phyloP scores from a whole-genome alignment of 768 basidiomycete genomes.

The Pulveroboletus sp. region DNA sequence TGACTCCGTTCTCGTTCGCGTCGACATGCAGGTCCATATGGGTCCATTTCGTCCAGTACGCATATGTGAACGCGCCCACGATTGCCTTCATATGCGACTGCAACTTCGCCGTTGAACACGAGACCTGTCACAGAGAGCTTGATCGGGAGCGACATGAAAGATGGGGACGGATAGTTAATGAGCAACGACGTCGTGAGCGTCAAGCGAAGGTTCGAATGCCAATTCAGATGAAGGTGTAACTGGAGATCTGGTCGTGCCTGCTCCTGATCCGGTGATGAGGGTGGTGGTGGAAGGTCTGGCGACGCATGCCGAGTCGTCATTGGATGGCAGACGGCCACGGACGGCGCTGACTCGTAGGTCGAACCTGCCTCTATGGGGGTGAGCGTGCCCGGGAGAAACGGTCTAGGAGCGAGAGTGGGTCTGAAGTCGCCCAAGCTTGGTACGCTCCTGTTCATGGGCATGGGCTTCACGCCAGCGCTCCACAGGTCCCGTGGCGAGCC shows the following conservation, averaged over 20 bases:
- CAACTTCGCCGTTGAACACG: conserved; percentile 80
- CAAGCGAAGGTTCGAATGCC: conserved; percentile 85
- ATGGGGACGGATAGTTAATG: conserved; percentile 94
- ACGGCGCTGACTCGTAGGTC: conserved; percentile 10
- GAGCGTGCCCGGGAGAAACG: conserved; percentile 33
- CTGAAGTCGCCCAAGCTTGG: conserved; percentile 38
- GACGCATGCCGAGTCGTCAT: conserved; percentile 12
- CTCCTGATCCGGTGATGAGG: conserved; percentile 21
- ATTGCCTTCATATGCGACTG: conserved; percentile 87
- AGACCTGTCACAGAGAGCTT: conserved; percentile 89
- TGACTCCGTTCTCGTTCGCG: conserved; percentile 46
- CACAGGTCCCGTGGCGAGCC: conserved; percentile 41
- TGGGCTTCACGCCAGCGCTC: conserved; percentile 25
- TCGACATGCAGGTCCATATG: conserved; percentile 70
- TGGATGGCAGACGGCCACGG: conserved; percentile 13
- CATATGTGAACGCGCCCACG: conserved; percentile 80
- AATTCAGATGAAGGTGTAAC: conserved; percentile 78
- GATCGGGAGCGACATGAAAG: conserved; percentile 97
- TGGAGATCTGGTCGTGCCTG: conserved; percentile 64
- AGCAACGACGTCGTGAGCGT: conserved; percentile 88
- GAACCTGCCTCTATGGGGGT: conserved; percentile 19
- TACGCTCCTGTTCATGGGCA: conserved; percentile 27
- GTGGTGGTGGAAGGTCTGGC: not conserved
- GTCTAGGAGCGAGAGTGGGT: conserved; percentile 27
- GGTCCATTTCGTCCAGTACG: conserved; percentile 83